Percentiles rank a stretch among this genome's conserved stretches.
phyloP scores from a whole-genome alignment of 2,329 filamentous ascomycete species.

The Aspergillus aculeatus region DNA sequence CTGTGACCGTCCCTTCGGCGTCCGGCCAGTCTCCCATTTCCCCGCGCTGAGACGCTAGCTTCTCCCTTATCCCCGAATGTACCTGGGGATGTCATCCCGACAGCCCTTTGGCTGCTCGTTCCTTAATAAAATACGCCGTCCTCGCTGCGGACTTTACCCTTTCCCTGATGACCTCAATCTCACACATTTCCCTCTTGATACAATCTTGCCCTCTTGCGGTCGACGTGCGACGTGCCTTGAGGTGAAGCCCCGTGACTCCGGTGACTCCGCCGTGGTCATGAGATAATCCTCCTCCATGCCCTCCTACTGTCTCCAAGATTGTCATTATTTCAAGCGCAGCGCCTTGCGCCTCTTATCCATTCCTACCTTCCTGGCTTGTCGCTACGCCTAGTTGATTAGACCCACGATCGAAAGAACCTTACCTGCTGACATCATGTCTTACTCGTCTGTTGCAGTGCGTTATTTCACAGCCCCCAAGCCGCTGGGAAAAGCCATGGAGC shows the following conservation, averaged over 20 bases:
- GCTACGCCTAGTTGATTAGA: conserved; percentile 61
- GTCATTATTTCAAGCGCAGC: conserved; percentile 90
- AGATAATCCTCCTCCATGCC: conserved; percentile 63
- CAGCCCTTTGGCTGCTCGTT: not conserved
- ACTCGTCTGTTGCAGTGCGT: conserved; percentile 63
- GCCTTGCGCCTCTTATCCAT: conserved; percentile 83
- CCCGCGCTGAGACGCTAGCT: not conserved
- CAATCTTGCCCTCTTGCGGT: conserved; percentile 2
- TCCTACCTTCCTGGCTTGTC: conserved; percentile 72
- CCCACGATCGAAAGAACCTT: not conserved
- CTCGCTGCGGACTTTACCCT: not conserved
- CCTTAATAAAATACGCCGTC: not conserved
- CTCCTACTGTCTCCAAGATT: conserved; percentile 78
- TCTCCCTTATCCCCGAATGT: conserved; percentile 2
- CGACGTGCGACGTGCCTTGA: conserved; percentile 4
- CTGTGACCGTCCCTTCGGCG: not conserved
- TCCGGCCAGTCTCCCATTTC: not conserved
- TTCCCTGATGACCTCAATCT: not conserved
- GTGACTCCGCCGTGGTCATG: conserved; percentile 25
- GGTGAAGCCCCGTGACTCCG: conserved; percentile 13
- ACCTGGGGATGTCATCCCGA: not conserved
- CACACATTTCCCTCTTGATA: not conserved
- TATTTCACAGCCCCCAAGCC: conserved; percentile 71
- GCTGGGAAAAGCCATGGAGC: conserved; percentile 66
- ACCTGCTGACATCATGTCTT: conserved; percentile 57